phyloP scores from a whole-genome alignment of 2,329 filamentous ascomycete species.

The Neoscytalidium dimidiatum region DNA sequence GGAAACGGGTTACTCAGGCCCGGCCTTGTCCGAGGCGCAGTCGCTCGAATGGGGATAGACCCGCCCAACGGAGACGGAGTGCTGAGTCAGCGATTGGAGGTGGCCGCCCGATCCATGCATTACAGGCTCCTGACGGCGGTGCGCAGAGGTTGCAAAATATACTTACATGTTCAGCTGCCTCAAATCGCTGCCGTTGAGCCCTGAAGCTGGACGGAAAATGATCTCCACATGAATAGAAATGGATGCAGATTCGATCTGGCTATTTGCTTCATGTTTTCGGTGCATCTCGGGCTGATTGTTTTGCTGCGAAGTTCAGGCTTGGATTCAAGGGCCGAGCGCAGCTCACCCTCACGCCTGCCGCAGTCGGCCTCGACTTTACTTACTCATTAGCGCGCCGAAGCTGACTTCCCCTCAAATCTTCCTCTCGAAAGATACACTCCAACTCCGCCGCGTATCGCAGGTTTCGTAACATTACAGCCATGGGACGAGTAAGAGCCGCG shows the following conservation, averaged over 20 bases:
- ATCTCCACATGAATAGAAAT: neutral
- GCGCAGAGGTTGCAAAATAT: neutral
- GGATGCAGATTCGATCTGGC: neutral
- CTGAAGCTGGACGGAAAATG: neutral
- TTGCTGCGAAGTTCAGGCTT: neutral
- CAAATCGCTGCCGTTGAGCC: neutral
- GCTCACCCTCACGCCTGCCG: neutral
- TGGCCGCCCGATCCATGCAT: neutral
- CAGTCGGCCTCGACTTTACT: neutral
- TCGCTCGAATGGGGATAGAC: conserved; percentile 4
- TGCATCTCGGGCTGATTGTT: neutral
- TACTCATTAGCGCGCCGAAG: neutral
- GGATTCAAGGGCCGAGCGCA: neutral
- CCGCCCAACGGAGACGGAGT: neutral
- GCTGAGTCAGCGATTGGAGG: neutral
- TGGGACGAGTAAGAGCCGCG: conserved; percentile 17
- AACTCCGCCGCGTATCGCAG: conserved; percentile 14
- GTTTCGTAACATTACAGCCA: conserved; percentile 16
- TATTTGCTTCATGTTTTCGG: neutral
- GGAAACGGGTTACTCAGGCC: conserved; percentile 7
- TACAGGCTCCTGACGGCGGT: neutral
- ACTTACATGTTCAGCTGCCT: neutral
- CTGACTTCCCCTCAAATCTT: conserved; percentile 18
- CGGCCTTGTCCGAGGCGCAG: neutral
- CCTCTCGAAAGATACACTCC: conserved; percentile 16